Evolutionary conservation across 1,284 basidiomycete species (phyloP).

Genomic region (Trametes versicolor): DNA sequence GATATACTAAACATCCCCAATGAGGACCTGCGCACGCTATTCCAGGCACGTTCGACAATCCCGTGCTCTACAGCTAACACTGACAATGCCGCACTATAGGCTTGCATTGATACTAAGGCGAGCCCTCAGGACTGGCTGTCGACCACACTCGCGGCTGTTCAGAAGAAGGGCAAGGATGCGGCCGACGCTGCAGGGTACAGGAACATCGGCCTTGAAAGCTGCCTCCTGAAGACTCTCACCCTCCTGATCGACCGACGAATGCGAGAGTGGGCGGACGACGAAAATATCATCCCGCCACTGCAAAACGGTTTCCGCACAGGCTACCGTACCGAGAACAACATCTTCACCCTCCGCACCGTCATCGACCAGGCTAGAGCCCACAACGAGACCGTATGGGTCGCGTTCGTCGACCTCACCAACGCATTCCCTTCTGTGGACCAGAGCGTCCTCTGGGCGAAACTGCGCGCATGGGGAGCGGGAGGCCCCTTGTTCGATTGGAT

Average conservation of each 20-base stretch:
- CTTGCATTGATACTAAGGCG: too few species aligned
- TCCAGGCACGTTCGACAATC: conserved; percentile 24
- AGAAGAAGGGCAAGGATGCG: conserved; percentile 39
- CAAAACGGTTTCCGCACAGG: conserved; percentile 41
- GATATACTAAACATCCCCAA: conserved; percentile 33
- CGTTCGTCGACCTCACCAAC: conserved; percentile 45
- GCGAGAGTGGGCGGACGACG: conserved; percentile 28
- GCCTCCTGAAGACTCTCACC: conserved; percentile 44
- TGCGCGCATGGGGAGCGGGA: conserved; percentile 35
- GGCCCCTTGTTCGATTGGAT: conserved; percentile 46
- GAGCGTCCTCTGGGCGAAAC: conserved; percentile 43
- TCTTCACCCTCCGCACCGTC: conserved; percentile 39
- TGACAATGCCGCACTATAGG: too few species aligned
- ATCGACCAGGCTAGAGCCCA: conserved; percentile 38
- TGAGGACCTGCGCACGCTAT: conserved; percentile 26
- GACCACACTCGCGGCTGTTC: conserved; percentile 38
- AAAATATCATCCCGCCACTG: conserved; percentile 29
- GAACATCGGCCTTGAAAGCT: conserved; percentile 45
- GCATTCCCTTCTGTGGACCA: conserved; percentile 47
- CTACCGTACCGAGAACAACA: conserved; percentile 39
- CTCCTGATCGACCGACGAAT: conserved; percentile 36
- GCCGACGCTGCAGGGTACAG: conserved; percentile 35
- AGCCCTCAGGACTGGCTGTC: conserved; percentile 32
- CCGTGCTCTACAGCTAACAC: conserved; percentile 19
- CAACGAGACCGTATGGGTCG: conserved; percentile 38